phyloP scores from a whole-genome alignment of 1,139 yeast species.

The Petasospora rhodanensis region DNA sequence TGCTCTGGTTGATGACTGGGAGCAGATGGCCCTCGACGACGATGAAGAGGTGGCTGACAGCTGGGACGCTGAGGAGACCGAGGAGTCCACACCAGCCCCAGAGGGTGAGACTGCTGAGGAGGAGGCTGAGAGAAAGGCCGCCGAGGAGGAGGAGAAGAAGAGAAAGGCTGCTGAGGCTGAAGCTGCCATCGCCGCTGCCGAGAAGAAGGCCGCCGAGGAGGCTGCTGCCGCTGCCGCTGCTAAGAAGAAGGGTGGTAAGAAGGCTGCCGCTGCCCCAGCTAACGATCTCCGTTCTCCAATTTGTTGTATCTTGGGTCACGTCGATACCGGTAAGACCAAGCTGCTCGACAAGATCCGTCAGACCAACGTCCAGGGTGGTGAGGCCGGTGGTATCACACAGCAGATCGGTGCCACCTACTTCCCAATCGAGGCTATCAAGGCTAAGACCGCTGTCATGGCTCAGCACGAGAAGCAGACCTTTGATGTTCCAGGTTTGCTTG shows the following conservation, averaged over 20 bases:
- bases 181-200: conserved; percentile 22
- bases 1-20: conserved; percentile 27
- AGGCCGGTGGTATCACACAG: conserved; percentile 99
- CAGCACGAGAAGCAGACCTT: conserved; percentile 77
- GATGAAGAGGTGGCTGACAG: conserved; percentile 55
- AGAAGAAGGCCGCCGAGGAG: conserved; percentile 23
- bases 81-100: conserved; percentile 24
- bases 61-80: conserved; percentile 46
- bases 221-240: conserved; percentile 23
- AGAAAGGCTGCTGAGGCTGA: conserved; percentile 28
- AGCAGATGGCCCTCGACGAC: conserved; percentile 25
- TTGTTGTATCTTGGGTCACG: conserved; percentile 98
- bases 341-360: conserved; percentile 95
- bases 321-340: conserved; percentile 98
- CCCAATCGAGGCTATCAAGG: conserved; percentile 91
- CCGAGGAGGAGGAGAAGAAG: conserved; percentile 18
- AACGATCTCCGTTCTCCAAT: conserved; percentile 90
- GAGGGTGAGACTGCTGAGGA: conserved; percentile 20
- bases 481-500: conserved; percentile 94
- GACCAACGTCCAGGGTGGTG: conserved; percentile 99
- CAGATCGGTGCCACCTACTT: conserved; percentile 99
- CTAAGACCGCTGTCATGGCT: conserved; percentile 89
- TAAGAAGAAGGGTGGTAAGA: conserved; percentile 18
- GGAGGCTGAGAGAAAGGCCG: conserved; percentile 24
- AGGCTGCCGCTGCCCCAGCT: conserved; percentile 25